Conservation (phyloP, 2,329 filamentous ascomycete genomes). For the Thyridium curvatum region DNA sequence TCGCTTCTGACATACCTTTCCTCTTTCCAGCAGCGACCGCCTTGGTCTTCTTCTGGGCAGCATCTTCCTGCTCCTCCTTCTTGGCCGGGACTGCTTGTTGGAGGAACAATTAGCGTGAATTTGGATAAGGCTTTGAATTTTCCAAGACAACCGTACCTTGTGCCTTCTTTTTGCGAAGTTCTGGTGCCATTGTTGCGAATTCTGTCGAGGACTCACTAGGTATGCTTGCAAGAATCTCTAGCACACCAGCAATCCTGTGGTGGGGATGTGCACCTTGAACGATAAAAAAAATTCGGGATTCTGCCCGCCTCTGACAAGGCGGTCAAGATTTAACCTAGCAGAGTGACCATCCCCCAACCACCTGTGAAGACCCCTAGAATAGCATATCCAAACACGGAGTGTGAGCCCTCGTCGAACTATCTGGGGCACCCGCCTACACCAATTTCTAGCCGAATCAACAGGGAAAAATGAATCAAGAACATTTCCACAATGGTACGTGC, state of each 20-base stretch:
- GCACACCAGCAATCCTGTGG: background rate
- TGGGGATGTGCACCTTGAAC: slow-evolving; percentile 1
- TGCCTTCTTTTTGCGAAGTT: slow-evolving; percentile 16
- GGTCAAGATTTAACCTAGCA: background rate
- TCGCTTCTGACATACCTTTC: background rate
- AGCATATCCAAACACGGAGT: slow-evolving; percentile 9
- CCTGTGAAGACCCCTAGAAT: background rate
- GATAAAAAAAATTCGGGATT: background rate
- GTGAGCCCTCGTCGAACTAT: slow-evolving; percentile 9
- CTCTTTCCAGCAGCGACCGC: slow-evolving; percentile 2
- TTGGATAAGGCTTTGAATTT: background rate
- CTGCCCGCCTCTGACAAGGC: background rate
- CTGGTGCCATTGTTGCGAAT: slow-evolving; percentile 15
- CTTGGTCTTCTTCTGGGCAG: background rate
- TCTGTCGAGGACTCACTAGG: background rate
- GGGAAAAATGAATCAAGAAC: too few relatives aligned
- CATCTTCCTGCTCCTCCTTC: background rate
- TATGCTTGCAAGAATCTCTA: too few relatives aligned
- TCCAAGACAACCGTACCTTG: slow-evolving; percentile 12
- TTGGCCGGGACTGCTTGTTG: slow-evolving; percentile 2
- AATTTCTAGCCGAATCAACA: too few relatives aligned
- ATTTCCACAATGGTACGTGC: too few relatives aligned
- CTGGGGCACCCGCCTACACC: too few relatives aligned
- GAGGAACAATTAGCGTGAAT: background rate
- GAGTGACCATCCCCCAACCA: background rate